These are phyloP conservation scores for Aureobasidium namibiae DNA, from an alignment of 2,329 filamentous ascomycete genomes.

Conservation along the genomic window DNA sequence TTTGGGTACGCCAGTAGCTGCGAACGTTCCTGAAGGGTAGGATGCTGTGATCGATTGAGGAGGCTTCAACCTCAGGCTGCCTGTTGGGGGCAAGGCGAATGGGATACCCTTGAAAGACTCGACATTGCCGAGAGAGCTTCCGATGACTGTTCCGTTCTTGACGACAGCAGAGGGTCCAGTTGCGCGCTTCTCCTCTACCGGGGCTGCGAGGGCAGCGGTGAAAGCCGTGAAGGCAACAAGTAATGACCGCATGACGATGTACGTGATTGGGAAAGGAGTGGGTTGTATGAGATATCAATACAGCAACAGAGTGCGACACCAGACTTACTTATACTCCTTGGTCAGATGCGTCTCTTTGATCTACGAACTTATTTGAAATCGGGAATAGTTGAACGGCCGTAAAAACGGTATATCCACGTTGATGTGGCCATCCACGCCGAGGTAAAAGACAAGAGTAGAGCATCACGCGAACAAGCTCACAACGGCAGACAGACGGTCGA, in stretches of 20 bases:
- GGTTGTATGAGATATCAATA: too few relatives aligned
- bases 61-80: constrained; percentile 58
- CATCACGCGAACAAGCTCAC: constrained; percentile 1
- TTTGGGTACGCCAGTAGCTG: constrained; percentile 49
- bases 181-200: constrained; percentile 12
- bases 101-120: constrained; percentile 70
- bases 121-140: constrained; percentile 38
- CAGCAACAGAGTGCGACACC: not conserved
- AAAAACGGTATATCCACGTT: not conserved
- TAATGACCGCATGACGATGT: constrained; percentile 5
- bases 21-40: constrained; percentile 47
- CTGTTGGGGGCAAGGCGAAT: constrained; percentile 62
- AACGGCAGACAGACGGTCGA: not conserved
- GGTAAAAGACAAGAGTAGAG: not conserved
- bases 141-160: constrained; percentile 49
- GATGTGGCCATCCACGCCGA: not conserved
- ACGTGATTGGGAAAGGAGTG: not conserved
- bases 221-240: constrained; percentile 6
- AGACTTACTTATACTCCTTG: not conserved
- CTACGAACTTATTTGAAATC: not conserved
- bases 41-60: constrained; percentile 52
- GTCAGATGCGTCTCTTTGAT: not conserved
- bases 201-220: constrained; percentile 12
- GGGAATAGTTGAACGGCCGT: not conserved
- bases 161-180: constrained; percentile 46